A percentile compares a stretch with the other conserved stretches of the same genome.
Conservation (phyloP, 345 rosid genomes). For the Lepidium africanum region DNA sequence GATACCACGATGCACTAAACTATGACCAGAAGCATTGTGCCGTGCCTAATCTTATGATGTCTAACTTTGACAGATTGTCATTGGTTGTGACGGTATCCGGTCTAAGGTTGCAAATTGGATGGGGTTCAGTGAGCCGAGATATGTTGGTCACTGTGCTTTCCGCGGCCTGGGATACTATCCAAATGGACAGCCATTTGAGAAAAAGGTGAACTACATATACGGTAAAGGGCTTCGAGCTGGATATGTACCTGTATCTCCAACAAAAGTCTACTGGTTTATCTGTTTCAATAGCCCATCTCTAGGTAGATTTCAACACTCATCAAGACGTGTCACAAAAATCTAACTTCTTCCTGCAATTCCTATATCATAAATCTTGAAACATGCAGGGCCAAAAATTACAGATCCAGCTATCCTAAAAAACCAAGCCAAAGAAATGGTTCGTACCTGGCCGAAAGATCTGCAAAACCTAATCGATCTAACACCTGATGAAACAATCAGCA, state of each 20-base stretch:
- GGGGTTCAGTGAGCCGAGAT: slow-evolving; percentile 77
- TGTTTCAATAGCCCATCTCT: slow-evolving; percentile 77
- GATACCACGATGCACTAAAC: background rate
- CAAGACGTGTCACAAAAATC: background rate
- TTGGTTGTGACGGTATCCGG: slow-evolving; percentile 82
- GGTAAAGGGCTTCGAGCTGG: slow-evolving; percentile 88
- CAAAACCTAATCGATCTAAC: slow-evolving; percentile 48
- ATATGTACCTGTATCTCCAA: slow-evolving; percentile 68
- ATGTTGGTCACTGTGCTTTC: slow-evolving; percentile 72
- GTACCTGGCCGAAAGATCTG: slow-evolving; percentile 61
- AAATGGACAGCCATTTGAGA: slow-evolving; percentile 64
- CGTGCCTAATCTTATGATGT: background rate
- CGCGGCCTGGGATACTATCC: slow-evolving; percentile 70
- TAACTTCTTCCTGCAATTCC: background rate
- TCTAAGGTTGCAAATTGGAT: slow-evolving; percentile 82
- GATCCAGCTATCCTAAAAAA: slow-evolving; percentile 57
- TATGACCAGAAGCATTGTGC: background rate
- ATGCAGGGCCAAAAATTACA: slow-evolving; percentile 63
- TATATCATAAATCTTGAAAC: background rate
- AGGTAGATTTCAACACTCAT: slow-evolving; percentile 35
- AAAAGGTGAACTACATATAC: slow-evolving; percentile 57
- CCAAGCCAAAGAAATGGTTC: slow-evolving; percentile 55
- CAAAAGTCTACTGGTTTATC: slow-evolving; percentile 89
- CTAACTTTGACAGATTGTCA: slow-evolving; percentile 52
- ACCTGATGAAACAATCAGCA: slow-evolving; percentile 66